Base-by-base conservation (phyloP, 78 protist species). In the Speleostelium caveatum region DNA sequence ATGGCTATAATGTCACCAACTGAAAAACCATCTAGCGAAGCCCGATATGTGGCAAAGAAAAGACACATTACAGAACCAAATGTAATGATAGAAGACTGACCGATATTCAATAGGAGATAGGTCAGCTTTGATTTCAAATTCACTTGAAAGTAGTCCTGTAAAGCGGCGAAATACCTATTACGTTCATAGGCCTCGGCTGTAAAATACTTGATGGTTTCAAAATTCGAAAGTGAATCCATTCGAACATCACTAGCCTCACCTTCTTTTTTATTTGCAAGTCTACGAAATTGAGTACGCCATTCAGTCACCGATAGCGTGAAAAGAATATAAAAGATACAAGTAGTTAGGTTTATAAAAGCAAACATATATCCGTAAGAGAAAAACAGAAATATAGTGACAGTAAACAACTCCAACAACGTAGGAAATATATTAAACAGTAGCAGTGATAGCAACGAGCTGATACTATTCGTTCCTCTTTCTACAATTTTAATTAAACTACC, bases 241-340 rank as follows among this genome's bases (percentile, higher is more conserved):
- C 71, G 12, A 17, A 76, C 17, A 39, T 61, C 72, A 1, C 42
- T 17, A 6, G 88, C 60, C 6, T 63, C 68, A 38, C 77, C 71
- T 66, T 94, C 96, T 28, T 22, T 32, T 3, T 53, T 55, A 85
- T 83, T 94, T 76, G 87, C 83, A 17, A 33, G 49, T 61, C 92
- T 62, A n/a, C 96, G 69, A 58, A 53, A 94, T 75, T 88, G 86
- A n/a, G 75, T 88, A 12, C 96, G 91, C 94, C 94, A 94, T 62
- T 87, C 96, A 24, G 96, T 94, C 14, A 94, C 73, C 1, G 41
- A 39, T 0, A 94, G 22, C 2, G 96, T 89, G 16, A 55, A 77
- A 17, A 3, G 5, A 14, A 88, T 30, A 76, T 94, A 94, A 33
- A 58, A 3, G 5, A 55, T 19, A 38, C 86, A 76, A 22, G 53